A percentile compares a stretch with the other conserved stretches of the same genome.
phyloP scores from a whole-genome alignment of 306 rosid genomes.

The Coriaria nepalensis region DNA sequence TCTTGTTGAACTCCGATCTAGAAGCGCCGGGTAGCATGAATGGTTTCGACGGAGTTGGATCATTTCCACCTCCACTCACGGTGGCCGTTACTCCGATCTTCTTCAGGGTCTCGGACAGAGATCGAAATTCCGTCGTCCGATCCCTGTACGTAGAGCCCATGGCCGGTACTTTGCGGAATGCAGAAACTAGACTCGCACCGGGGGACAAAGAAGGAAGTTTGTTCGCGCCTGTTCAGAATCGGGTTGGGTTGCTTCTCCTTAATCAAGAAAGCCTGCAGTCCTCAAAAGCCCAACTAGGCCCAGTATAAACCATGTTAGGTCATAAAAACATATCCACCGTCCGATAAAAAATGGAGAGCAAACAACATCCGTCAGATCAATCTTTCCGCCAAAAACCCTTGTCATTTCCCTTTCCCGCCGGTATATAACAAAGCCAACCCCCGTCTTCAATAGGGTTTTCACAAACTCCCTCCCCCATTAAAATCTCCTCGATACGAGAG shows the following conservation, averaged over 20 bases:
- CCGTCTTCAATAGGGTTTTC: not conserved
- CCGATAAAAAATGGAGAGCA: not conserved
- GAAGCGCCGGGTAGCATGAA: conserved; percentile 12
- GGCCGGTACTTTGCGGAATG: not conserved
- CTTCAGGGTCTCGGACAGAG: conserved; percentile 53
- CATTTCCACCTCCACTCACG: conserved; percentile 23
- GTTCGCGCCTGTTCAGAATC: no score
- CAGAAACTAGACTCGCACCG: no score
- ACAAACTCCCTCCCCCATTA: conserved; percentile 6
- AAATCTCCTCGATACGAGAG: conserved; percentile 9
- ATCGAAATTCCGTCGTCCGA: conserved; percentile 83
- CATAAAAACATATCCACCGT: not conserved
- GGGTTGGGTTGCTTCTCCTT: no score
- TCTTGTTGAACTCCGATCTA: conserved; percentile 72
- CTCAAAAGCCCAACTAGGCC: no score
- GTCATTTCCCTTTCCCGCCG: not conserved
- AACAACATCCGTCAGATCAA: conserved; percentile 12
- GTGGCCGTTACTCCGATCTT: conserved; percentile 39
- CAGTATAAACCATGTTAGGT: no score
- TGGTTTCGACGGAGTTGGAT: conserved; percentile 25
- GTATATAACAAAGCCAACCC: not conserved
- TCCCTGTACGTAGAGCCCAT: conserved; percentile 69
- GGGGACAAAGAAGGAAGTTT: not conserved
- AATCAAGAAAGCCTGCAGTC: no score
- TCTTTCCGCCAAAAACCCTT: conserved; percentile 5